Evolutionary conservation across 2,329 filamentous ascomycete genomes (phyloP), one percentile per base, ranked within the genome.

Genomic region (Sporothrix sp.): DNA sequence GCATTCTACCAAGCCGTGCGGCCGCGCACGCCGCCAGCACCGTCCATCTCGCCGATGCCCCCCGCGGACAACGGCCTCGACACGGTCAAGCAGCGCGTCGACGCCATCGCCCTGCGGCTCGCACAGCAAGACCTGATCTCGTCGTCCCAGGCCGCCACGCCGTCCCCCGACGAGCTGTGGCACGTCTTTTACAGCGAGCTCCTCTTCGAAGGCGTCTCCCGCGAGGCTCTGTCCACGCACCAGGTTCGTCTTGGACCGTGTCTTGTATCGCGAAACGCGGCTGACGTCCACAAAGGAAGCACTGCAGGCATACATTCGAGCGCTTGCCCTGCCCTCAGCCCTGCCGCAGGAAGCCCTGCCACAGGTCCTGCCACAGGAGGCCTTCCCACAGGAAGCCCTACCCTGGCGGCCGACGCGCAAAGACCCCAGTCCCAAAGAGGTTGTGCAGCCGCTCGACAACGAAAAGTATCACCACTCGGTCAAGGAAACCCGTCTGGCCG

Each of bases 41-140:
- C 46, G 6, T 25, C 50, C 37, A 52, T 53, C 23, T 48, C 54
- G 5, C 51, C 52, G 18, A 42, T 48, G 36, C 47, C 68, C 33
- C 62, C 65, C n/a, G 65, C 66, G 40, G 67, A 62, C 38, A 62
- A 66, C 16, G 65, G 70, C 21, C 63, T 80, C 30, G 74, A 81
- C 51, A 60, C 62, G 7, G 79, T 82, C 59, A 75, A 79, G 61
- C 73, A 78, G 60, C 79, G 81, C 58, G 74, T 82, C 28, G 78
- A 83, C 57, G 63, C 64, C 27, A 74, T 82, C 55, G 78, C 79
- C 3, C 62, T 67, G 10, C 69, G 71, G 10, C 67, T 82, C 21
- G 74, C 73, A 46, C 66, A 67, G 10, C 67, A 63, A 66, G 54
- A 65, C 63, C 48, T 54, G 13, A 13, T 53, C 10, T 21, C 47